Base-by-base conservation (phyloP, 2,329 filamentous ascomycete genomes). In the Hypoxylon sp. region DNA sequence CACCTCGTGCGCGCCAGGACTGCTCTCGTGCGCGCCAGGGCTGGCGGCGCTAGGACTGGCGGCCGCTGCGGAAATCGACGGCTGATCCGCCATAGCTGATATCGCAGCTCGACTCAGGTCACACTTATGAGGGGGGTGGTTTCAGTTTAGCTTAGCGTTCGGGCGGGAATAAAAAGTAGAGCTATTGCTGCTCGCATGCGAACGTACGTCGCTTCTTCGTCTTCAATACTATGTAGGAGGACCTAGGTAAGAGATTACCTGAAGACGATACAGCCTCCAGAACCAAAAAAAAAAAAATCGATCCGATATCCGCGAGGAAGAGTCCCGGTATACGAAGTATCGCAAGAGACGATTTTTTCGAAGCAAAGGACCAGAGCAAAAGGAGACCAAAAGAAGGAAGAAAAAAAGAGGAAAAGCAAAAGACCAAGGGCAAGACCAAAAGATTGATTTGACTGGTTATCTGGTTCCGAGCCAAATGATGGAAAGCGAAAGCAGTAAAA, bases 31-130 rank as follows among this genome's bases (percentile, higher is more conserved):
- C n/a, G 31, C 15, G 31, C 31, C n/a, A 33, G 26, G 20, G 11
- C 41, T 53, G 33, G 8, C 20, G 29, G 50, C 33, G 23, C 10
- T 33, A 31, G 46, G 45, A 45, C 48, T 29, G 18, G 47, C 48
- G 10, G 51, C 45, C 18, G 49, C 50, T 27, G 56, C 48, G 37
- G 55, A 31, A 29, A 35, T 51, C 2, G 38, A 24, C 8, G 60
- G 52, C 23, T 59, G 52, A 35, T 57, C 51, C 53, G 60, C 53
- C 60, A 63, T 63, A 31, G 40, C 20, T 40, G n/a, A 38, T 18
- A 31, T 45, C 37, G n/a, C 17, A 18, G 33, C 3, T 23, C 9
- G 18, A 17, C 3, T 46, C 15, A n/a, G n/a, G n/a, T 33, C 27
- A 11, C 42, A 17, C 4, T 15, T 10, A 35, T n/a, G 9, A 35